phyloP scores from a whole-genome alignment of 2,329 filamentous ascomycete species.

The Parafenestella ontariensis region DNA sequence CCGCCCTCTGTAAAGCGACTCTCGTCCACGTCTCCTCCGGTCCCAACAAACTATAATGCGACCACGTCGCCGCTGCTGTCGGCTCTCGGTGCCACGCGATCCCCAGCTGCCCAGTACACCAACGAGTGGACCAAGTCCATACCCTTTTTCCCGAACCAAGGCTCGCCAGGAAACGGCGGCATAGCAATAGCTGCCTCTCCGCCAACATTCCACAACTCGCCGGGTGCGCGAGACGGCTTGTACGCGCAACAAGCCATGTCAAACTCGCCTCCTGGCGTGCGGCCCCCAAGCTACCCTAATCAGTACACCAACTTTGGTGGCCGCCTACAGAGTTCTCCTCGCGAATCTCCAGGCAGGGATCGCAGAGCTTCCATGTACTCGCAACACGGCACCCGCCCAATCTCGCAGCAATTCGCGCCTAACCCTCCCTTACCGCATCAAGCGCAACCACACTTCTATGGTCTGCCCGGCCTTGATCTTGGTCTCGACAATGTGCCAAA shows the following conservation, averaged over 20 bases:
- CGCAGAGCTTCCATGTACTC: constrained; percentile 63
- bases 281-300: constrained; percentile 57
- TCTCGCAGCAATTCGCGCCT: constrained; percentile 54
- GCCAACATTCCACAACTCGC: constrained; percentile 48
- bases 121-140: constrained; percentile 57
- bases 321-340: constrained; percentile 41
- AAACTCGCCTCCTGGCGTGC: constrained; percentile 44
- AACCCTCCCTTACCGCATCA: constrained; percentile 76
- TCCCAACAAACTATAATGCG: constrained; percentile 42
- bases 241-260: constrained; percentile 51
- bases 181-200: constrained; percentile 56
- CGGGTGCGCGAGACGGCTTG: constrained; percentile 36
- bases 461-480: constrained; percentile 74
- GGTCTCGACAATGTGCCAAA: constrained; percentile 56
- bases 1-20: constrained; percentile 43
- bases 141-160: constrained; percentile 52
- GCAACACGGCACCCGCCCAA: constrained; percentile 50
- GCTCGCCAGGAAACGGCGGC: constrained; percentile 46
- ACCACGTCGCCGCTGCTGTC: constrained; percentile 49
- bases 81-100: constrained; percentile 48
- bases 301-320: constrained; percentile 54
- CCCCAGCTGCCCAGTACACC: constrained; percentile 47
- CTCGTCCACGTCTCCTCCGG: constrained; percentile 44
- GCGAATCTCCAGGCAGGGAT: constrained; percentile 44
- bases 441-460: constrained; percentile 78